These are phyloP conservation scores for Cyclotella cryptica DNA, from an alignment of 108 stramenopile species.

Conservation along the genomic window DNA sequence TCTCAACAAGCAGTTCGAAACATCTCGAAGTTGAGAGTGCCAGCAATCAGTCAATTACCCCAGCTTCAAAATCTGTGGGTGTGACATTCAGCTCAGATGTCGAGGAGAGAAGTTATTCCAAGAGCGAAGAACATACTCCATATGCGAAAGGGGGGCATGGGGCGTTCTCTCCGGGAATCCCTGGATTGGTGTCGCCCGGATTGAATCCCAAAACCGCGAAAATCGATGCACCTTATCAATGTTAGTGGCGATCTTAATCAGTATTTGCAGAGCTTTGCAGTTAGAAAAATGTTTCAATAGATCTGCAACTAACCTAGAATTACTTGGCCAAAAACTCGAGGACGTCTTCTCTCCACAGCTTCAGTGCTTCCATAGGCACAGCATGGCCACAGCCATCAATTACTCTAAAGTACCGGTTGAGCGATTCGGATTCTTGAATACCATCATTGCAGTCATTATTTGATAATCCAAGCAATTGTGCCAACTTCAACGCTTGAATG, in stretches of 20 bases:
- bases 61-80: constrained; percentile 2
- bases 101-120: background rate
- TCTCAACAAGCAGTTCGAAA: constrained; percentile 8
- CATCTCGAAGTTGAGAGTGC: background rate
- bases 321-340: constrained; percentile 38
- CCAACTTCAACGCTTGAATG: constrained; percentile 29
- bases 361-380: constrained; percentile 60
- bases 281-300: background rate
- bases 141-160: background rate
- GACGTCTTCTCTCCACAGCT: constrained; percentile 59
- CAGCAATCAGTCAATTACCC: background rate
- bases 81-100: constrained; percentile 16
- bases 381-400: constrained; percentile 64
- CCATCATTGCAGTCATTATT: background rate
- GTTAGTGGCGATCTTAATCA: background rate
- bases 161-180: constrained; percentile 19
- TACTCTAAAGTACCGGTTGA: constrained; percentile 18
- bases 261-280: background rate
- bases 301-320: background rate
- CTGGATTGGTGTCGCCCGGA: constrained; percentile 38
- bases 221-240: background rate
- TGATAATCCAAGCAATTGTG: constrained; percentile 28
- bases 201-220: constrained; percentile 1
- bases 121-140: background rate
- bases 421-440: background rate